A percentile compares a stretch with the other conserved stretches of the same genome.
Evolutionary conservation across 352 stramenopile species (phyloP).

Genomic region (Globisporangium heterothallicum): DNA sequence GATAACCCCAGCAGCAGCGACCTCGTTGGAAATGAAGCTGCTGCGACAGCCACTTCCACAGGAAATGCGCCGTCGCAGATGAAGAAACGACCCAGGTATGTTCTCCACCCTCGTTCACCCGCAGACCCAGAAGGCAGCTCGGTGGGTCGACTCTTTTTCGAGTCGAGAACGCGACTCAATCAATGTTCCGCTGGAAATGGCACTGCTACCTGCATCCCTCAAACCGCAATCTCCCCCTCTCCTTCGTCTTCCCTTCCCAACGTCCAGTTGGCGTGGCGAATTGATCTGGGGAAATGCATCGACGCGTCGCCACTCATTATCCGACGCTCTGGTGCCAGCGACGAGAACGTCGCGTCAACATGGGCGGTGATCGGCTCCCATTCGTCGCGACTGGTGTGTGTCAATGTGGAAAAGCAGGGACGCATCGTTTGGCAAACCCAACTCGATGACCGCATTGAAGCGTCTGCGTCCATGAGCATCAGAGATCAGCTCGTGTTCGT

Average conservation of each 20-base stretch:
- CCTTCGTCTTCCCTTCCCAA: not conserved
- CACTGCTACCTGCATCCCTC: too few relatives aligned
- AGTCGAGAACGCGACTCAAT: constrained; percentile 30
- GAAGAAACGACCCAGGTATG: too few relatives aligned
- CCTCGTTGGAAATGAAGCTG: too few relatives aligned
- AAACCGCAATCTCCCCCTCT: not conserved
- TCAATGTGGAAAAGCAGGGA: constrained; percentile 25
- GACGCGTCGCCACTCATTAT: constrained; percentile 59
- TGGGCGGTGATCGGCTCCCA: constrained; percentile 49
- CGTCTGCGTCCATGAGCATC: constrained; percentile 32
- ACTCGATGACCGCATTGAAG: constrained; percentile 62
- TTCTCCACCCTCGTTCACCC: too few relatives aligned
- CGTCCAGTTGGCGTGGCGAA: constrained; percentile 19
- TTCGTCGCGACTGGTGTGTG: constrained; percentile 32
- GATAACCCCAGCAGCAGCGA: not conserved
- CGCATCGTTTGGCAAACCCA: constrained; percentile 26
- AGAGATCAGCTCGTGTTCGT: constrained; percentile 30
- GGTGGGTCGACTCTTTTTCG: too few relatives aligned
- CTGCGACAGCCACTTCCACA: too few relatives aligned
- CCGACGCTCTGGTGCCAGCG: constrained; percentile 5
- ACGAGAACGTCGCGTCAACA: constrained; percentile 6
- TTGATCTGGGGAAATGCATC: constrained; percentile 53
- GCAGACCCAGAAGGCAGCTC: too few relatives aligned
- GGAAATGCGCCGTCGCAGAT: too few relatives aligned
- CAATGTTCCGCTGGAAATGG: constrained; percentile 14